These are phyloP conservation scores for Spathaspora sp. DNA, from an alignment of 805 yeast genomes.

Conservation along the genomic window DNA sequence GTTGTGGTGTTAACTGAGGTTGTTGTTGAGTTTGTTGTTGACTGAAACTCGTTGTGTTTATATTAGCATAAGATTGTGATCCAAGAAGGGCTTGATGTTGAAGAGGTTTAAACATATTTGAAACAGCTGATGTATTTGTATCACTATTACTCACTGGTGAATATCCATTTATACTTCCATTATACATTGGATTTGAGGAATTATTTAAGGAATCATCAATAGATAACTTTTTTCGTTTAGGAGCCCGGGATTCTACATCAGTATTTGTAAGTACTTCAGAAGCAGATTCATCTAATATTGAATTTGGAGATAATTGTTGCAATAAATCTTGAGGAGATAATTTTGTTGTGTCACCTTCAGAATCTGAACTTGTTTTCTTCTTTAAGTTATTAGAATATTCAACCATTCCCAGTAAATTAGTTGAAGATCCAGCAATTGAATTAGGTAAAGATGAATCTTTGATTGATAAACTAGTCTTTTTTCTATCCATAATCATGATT, in stretches of 20 bases:
- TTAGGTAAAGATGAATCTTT: slow-evolving; percentile 11
- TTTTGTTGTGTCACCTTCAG: slow-evolving; percentile 4
- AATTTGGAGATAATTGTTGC: slow-evolving; percentile 57
- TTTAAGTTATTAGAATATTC: slow-evolving; percentile 2
- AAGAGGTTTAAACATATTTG: slow-evolving; percentile 4
- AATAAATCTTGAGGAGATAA: slow-evolving; percentile 6
- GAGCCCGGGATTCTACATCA: slow-evolving; percentile 32
- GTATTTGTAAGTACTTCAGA: slow-evolving; percentile 48
- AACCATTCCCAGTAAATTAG: slow-evolving; percentile 14
- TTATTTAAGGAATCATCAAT: slow-evolving; percentile 40
- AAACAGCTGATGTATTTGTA: slow-evolving; percentile 30
- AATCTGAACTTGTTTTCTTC: slow-evolving; percentile 9
- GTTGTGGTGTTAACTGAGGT: slow-evolving; percentile 4
- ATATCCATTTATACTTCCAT: slow-evolving; percentile 35
- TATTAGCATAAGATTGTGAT: slow-evolving; percentile 2
- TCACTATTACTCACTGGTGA: slow-evolving; percentile 47
- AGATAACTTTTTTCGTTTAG: slow-evolving; percentile 48
- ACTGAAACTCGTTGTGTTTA: neutral
- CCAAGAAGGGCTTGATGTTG: slow-evolving; percentile 3
- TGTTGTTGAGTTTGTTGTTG: neutral
- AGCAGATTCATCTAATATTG: slow-evolving; percentile 53
- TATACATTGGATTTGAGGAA: slow-evolving; percentile 35
- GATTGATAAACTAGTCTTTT: slow-evolving; percentile 43
- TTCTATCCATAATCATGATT: slow-evolving; percentile 92
- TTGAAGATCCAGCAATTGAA: slow-evolving; percentile 18